phyloP scores from a whole-genome alignment of 2,329 filamentous ascomycete species.

The Fusarium stilboides region DNA sequence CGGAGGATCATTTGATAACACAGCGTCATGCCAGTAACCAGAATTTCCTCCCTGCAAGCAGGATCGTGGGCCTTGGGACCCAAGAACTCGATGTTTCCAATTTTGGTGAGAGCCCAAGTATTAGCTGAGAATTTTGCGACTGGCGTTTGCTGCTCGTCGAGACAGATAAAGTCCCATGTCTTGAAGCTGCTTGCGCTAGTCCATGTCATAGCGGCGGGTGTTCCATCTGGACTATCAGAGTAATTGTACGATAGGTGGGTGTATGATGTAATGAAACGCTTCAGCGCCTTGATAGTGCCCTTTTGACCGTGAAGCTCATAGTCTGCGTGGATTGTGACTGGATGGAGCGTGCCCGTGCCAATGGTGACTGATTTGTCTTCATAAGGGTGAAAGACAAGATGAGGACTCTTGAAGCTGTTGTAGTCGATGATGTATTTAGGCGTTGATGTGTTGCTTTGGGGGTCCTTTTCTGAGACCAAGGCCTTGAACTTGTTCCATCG shows the following conservation, averaged over 20 bases:
- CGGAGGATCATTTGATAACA: slow-evolving; percentile 43
- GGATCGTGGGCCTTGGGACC: slow-evolving; percentile 32
- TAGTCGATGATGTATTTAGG: slow-evolving; percentile 38
- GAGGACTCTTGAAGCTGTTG: slow-evolving; percentile 25
- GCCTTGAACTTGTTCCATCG: slow-evolving; percentile 39
- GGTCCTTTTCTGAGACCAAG: slow-evolving; percentile 22
- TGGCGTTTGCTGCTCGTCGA: slow-evolving; percentile 37
- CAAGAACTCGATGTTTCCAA: slow-evolving; percentile 41
- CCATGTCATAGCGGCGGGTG: slow-evolving; percentile 42
- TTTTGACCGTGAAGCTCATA: slow-evolving; percentile 43
- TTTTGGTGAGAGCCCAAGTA: slow-evolving; percentile 28
- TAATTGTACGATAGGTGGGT: slow-evolving; percentile 43
- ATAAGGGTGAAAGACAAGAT: slow-evolving; percentile 29
- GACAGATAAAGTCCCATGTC: slow-evolving; percentile 45
- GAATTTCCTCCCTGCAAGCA: slow-evolving; percentile 37
- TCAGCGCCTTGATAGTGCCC: slow-evolving; percentile 42
- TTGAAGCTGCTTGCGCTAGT: slow-evolving; percentile 34
- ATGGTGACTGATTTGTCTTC: slow-evolving; percentile 9
- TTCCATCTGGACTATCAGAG: slow-evolving; percentile 15
- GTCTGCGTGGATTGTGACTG: slow-evolving; percentile 41
- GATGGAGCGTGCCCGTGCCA: slow-evolving; percentile 38
- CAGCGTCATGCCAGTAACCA: slow-evolving; percentile 39
- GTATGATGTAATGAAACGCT: slow-evolving; percentile 41
- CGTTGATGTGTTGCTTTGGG: neutral
- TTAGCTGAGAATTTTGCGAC: slow-evolving; percentile 44